These are phyloP conservation scores for Earliella scabrosa DNA, from an alignment of 1,284 basidiomycete genomes.

Conservation along the genomic window DNA sequence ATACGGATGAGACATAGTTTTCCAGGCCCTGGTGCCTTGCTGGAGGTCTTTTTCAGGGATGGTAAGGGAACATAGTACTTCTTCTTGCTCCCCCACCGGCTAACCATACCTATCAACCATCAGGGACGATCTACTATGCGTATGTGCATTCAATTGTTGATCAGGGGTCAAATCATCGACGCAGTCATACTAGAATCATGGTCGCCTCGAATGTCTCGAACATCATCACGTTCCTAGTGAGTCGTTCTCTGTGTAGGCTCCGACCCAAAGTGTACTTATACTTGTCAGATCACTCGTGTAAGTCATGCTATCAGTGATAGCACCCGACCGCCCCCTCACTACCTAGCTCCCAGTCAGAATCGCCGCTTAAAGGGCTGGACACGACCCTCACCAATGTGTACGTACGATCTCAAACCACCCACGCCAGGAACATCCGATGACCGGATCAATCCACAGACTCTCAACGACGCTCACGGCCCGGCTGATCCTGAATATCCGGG, in stretches of 20 bases:
- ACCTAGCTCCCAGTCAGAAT: slow-evolving; percentile 1
- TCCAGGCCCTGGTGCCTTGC: slow-evolving; percentile 15
- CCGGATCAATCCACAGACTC: slow-evolving; percentile 12
- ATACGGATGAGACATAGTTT: slow-evolving; percentile 14
- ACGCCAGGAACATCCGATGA: too few species aligned
- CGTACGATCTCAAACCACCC: too few species aligned
- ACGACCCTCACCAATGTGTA: slow-evolving; percentile 30
- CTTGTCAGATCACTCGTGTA: slow-evolving; percentile 12
- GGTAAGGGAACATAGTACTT: slow-evolving; percentile 4
- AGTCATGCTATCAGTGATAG: neutral
- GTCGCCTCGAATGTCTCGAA: slow-evolving; percentile 27
- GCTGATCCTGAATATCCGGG: slow-evolving; percentile 24
- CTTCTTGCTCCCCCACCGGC: too few species aligned
- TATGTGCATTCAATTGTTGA: neutral
- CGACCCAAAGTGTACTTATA: neutral
- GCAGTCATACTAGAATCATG: slow-evolving; percentile 7
- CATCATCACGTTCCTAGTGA: slow-evolving; percentile 29
- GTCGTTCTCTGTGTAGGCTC: neutral
- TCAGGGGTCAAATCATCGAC: neutral
- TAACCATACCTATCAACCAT: too few species aligned
- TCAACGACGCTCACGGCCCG: slow-evolving; percentile 22
- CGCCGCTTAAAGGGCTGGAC: slow-evolving; percentile 19
- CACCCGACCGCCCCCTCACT: neutral
- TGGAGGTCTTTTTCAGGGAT: slow-evolving; percentile 25
- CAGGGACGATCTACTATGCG: slow-evolving; percentile 18